phyloP scores from a whole-genome alignment of 1,284 basidiomycete species.

The Austroboletus olivaceoglutinosus region DNA sequence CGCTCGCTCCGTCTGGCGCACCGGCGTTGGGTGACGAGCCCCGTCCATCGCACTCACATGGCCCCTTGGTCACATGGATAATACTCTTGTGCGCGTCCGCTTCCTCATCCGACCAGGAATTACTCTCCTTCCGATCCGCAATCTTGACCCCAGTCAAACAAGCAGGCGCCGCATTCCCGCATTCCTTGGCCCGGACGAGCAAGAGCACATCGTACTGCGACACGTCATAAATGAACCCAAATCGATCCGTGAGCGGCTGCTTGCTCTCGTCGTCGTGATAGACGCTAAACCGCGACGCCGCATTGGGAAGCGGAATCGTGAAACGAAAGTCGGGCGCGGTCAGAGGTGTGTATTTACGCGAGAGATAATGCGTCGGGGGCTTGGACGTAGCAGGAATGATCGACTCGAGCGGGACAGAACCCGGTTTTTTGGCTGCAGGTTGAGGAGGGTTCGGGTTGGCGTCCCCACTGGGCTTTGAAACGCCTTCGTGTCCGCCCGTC shows the following conservation, averaged over 20 bases:
- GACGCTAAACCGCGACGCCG: conserved; percentile 54
- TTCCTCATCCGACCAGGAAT: conserved; percentile 68
- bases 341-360: conserved; percentile 67
- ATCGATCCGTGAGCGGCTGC: conserved; percentile 83
- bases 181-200: conserved; percentile 70
- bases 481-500: conserved; percentile 29
- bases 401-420: conserved; percentile 84
- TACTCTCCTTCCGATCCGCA: conserved; percentile 74
- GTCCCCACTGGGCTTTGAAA: conserved; percentile 16
- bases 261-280: conserved; percentile 54
- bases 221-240: conserved; percentile 92
- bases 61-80: conserved; percentile 60
- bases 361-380: conserved; percentile 82
- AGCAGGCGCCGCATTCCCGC: conserved; percentile 73
- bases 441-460: conserved; percentile 14
- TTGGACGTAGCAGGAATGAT: conserved; percentile 85
- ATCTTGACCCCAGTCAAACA: conserved; percentile 86
- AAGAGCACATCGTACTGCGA: conserved; percentile 79
- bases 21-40: conserved; percentile 21
- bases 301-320: conserved; percentile 56
- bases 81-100: conserved; percentile 32
- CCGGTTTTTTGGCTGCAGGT: conserved; percentile 35
- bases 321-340: conserved; percentile 69
- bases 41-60: conserved; percentile 56
- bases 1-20: conserved; percentile 12